Percentiles rank a stretch among this genome's conserved stretches.
These are phyloP conservation scores for Aspergillus sergii DNA, from an alignment of 2,329 filamentous ascomycete genomes.

Conservation along the genomic window DNA sequence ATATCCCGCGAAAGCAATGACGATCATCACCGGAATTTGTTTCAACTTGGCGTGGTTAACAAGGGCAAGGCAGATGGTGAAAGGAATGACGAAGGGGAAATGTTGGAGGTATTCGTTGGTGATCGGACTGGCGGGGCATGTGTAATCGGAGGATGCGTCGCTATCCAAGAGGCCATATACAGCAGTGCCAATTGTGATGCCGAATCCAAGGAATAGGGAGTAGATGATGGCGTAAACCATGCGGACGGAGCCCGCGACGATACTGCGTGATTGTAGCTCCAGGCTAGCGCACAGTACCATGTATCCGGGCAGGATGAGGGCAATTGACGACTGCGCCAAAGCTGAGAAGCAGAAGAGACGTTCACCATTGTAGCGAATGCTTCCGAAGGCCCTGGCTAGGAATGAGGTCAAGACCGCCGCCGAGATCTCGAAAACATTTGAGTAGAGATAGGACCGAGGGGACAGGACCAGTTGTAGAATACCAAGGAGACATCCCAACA, in stretches of 20 bases:
- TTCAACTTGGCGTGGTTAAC: conserved; percentile 84
- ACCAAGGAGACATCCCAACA: conserved; percentile 75
- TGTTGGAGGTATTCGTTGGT: conserved; percentile 53
- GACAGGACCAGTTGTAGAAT: conserved; percentile 75
- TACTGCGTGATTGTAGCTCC: conserved; percentile 69
- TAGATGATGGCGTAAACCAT: conserved; percentile 78
- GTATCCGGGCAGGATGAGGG: conserved; percentile 72
- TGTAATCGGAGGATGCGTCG: conserved; percentile 54
- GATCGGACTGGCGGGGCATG: conserved; percentile 54
- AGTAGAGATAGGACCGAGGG: conserved; percentile 70
- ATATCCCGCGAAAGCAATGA: conserved; percentile 75
- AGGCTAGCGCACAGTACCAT: conserved; percentile 64
- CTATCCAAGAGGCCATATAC: conserved; percentile 64
- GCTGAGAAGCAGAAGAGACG: conserved; percentile 71
- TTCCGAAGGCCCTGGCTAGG: conserved; percentile 68
- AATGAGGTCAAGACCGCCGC: conserved; percentile 70
- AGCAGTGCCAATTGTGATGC: conserved; percentile 68
- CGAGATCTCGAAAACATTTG: conserved; percentile 68
- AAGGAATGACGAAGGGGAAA: conserved; percentile 75
- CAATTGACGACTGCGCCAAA: conserved; percentile 72
- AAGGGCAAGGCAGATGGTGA: conserved; percentile 74
- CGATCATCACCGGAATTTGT: conserved; percentile 76
- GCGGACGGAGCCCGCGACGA: conserved; percentile 73
- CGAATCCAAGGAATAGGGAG: conserved; percentile 72
- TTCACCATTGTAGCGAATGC: conserved; percentile 56